A percentile compares a stretch with the other conserved stretches of the same genome.
phyloP scores from a whole-genome alignment of 108 stramenopile species.

The Aurantiochytrium sp. region DNA sequence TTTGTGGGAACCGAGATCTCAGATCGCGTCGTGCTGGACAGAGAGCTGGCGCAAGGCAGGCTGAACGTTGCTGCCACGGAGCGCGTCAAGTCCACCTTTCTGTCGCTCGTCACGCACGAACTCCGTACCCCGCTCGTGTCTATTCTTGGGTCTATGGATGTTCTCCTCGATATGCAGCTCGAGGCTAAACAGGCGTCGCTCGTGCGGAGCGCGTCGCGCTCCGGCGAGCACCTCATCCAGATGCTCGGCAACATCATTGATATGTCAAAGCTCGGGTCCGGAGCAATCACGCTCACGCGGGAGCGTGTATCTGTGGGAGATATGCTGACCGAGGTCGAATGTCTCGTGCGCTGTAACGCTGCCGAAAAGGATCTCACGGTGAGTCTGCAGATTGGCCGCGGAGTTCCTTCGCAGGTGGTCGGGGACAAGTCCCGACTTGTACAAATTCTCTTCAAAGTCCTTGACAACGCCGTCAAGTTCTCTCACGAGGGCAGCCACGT shows the following conservation, averaged over 20 bases:
- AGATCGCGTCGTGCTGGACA: neutral
- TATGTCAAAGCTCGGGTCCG: neutral
- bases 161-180: neutral
- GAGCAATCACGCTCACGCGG: neutral
- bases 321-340: neutral
- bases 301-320: neutral
- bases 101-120: neutral
- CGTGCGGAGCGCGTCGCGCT: neutral
- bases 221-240: neutral
- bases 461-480: constrained; percentile 9
- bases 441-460: neutral
- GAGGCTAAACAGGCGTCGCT: neutral
- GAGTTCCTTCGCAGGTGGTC: neutral
- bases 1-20: neutral
- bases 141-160: neutral
- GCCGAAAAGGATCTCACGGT: neutral
- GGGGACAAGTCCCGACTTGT: constrained; percentile 9
- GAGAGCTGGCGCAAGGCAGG: neutral
- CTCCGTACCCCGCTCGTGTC: neutral
- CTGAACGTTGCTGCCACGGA: neutral
- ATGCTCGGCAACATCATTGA: neutral
- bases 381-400: neutral
- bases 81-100: neutral
- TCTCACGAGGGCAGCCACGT: neutral
- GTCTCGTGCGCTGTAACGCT: neutral